Evolutionary conservation across 2,329 filamentous ascomycete genomes (phyloP), one percentile per base, ranked within the genome.

Genomic region (Furcasterigmium furcatum): DNA sequence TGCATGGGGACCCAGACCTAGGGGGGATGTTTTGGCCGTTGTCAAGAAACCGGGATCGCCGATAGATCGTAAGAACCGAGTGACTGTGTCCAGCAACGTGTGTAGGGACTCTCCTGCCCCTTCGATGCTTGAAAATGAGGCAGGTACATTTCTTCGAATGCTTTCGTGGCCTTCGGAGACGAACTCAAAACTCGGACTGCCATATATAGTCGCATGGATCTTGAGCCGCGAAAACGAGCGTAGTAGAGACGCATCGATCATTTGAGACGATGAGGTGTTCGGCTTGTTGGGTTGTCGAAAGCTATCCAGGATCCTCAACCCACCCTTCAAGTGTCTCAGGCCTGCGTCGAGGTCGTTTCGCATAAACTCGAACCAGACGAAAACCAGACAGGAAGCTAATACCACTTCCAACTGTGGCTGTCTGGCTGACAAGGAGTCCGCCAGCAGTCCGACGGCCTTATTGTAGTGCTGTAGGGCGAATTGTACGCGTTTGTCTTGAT

Each of bases 401-500:
- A 38, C 36, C 16, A 38, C 36, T 21, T 38, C 36, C 36, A 38
- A 21, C 30, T n/a, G 30, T 32, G 3, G 58, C 55, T 2, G 56
- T 47, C 9, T 62, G 27, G 30, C 30, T 32, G 30, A 7, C 30
- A 32, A 32, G 30, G 30, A 32, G 30, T 32, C 13, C 30, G 30
- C 30, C 1, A 71, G 52, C 14, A 60, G 51, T 25, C 57, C 53
- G 20, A 73, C 67, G 1, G 70, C 69, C 1, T 58, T 52, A 46
- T 71, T 72, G 47, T 73, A 73, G 44, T 72, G 68, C 8, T 46
- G 46, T 1, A 73, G 52, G 9, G 64, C 64, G 25, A 69, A 63
- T 5, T 32, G 30, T 32, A 32, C 30, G 54, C 54, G 8, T 66
- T 58, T 19, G 52, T 49, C 3, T 44, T 46, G 7, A 45, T 41